Percentiles rank a stretch among this genome's conserved stretches.
phyloP scores from a whole-genome alignment of 106 monocot species.

The Phalaenopsis aphrodite region DNA sequence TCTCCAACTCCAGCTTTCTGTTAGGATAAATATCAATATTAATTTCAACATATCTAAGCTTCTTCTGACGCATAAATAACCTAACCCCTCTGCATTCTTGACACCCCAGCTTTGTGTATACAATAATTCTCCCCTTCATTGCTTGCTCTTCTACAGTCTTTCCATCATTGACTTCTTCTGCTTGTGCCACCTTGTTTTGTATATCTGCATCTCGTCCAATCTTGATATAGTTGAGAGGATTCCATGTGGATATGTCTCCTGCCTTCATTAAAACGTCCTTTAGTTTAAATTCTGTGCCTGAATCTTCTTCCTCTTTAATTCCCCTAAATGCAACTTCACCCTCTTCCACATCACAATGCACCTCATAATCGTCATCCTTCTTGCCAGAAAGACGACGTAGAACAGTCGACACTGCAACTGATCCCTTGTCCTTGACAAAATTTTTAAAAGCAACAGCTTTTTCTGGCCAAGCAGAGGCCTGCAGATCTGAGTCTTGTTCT shows the following conservation, averaged over 20 bases:
- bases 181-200: constrained; percentile 16
- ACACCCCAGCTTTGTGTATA: constrained; percentile 81
- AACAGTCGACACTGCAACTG: constrained; percentile 66
- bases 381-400: constrained; percentile 77
- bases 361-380: constrained; percentile 43
- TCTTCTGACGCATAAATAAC: constrained; percentile 52
- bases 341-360: constrained; percentile 19
- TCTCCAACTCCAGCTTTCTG: constrained; percentile 77
- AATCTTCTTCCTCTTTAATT: constrained; percentile 15
- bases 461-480: constrained; percentile 52
- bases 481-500: constrained; percentile 26
- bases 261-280: constrained; percentile 30
- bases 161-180: constrained; percentile 12
- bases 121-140: constrained; percentile 72
- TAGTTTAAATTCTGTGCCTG: constrained; percentile 17
- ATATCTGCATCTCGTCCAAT: constrained; percentile 32
- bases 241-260: constrained; percentile 56
- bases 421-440: constrained; percentile 73
- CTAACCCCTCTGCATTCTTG: constrained; percentile 66
- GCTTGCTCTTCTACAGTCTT: constrained; percentile 23
- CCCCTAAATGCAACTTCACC: constrained; percentile 14
- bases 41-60: constrained; percentile 58
- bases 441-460: constrained; percentile 73
- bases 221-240: constrained; percentile 66
- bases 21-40: constrained; percentile 86